These are phyloP conservation scores for Zalaria obscura DNA, from an alignment of 2,329 filamentous ascomycete species.

Conservation along the genomic window DNA sequence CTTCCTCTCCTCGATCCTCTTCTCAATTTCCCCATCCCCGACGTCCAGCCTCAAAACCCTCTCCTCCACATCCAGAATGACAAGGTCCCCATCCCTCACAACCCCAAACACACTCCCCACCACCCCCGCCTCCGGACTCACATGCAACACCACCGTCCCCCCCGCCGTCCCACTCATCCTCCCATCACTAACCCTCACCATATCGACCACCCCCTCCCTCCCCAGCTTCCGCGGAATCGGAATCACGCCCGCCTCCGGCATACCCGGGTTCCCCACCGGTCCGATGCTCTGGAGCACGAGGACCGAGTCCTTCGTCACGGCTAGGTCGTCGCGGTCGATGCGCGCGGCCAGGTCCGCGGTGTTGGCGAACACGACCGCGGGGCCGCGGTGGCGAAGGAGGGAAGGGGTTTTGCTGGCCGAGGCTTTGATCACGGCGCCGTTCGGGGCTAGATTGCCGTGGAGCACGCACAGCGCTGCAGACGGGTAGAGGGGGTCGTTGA, in stretches of 20 bases:
- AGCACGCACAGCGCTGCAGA: slow-evolving; percentile 31
- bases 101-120: slow-evolving; percentile 33
- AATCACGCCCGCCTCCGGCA: slow-evolving; percentile 39
- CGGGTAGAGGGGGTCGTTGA: slow-evolving; percentile 31
- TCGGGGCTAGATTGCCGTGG: slow-evolving; percentile 32
- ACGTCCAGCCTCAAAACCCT: slow-evolving; percentile 28
- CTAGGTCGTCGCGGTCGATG: slow-evolving; percentile 31
- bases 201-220: slow-evolving; percentile 33
- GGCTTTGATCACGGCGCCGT: slow-evolving; percentile 36
- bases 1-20: slow-evolving; percentile 20
- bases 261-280: slow-evolving; percentile 36
- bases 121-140: slow-evolving; percentile 37
- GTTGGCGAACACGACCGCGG: slow-evolving; percentile 34
- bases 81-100: slow-evolving; percentile 33
- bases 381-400: slow-evolving; percentile 30
- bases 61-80: slow-evolving; percentile 30
- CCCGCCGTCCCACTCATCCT: slow-evolving; percentile 42
- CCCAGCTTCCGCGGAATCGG: slow-evolving; percentile 36
- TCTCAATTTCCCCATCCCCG: slow-evolving; percentile 24
- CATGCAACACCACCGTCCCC: slow-evolving; percentile 39
- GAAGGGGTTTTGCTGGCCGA: slow-evolving; percentile 33
- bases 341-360: slow-evolving; percentile 30
- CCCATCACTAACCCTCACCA: slow-evolving; percentile 40
- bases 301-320: slow-evolving; percentile 30
- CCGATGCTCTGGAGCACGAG: slow-evolving; percentile 36